Base-by-base conservation (phyloP, 169 alveolate genomes). In the Ichthyophthirius multifiliis region DNA sequence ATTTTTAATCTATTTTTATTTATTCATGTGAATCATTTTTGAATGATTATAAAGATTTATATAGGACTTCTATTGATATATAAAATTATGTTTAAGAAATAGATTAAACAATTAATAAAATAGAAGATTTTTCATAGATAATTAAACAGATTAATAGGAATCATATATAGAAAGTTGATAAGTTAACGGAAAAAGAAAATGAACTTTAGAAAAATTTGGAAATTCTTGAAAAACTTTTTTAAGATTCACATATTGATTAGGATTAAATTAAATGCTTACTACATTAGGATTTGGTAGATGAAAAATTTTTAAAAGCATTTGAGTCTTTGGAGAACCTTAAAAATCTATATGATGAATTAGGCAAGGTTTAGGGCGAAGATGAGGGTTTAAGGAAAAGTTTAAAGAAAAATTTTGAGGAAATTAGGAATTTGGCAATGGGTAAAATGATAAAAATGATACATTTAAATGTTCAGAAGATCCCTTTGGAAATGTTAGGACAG, bases 341-440 rank as follows among this genome's bases (percentile, higher is more conserved):
- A 5, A 15, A 55, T 3, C 16, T 55, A 7, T 55, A 55, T 55
- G 71, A 55, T 20, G 71, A 55, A 55, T 27, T 55, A 0, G 71
- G 71, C 0, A 55, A 16, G 13, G 71, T 34, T 55, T 20, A 15
- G 23, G 5, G 15, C 0, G 0, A 27, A 15, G 71, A 55, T 3
- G 23, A 55, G 18, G 71, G 71, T 12, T 55, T 55, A 55, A 55
- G 71, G 16, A 55, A 55, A 27, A 55, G 71, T 55, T 55, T 55
- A 27, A 55, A 27, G 71, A 55, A 55, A 23, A 55, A 55, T 55
- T 55, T 55, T 27, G 31, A 55, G 23, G 71, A 55, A 23, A 55
- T 55, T 10, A 55, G 71, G 31, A 55, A 39, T 27, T n/a, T 55
- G 23, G 71, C 43, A 27, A 15, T 55, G 39, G 31, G 71, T 55